Conservation (phyloP, 495 filamentous ascomycete species). For the Alectoria sarmentosa region DNA sequence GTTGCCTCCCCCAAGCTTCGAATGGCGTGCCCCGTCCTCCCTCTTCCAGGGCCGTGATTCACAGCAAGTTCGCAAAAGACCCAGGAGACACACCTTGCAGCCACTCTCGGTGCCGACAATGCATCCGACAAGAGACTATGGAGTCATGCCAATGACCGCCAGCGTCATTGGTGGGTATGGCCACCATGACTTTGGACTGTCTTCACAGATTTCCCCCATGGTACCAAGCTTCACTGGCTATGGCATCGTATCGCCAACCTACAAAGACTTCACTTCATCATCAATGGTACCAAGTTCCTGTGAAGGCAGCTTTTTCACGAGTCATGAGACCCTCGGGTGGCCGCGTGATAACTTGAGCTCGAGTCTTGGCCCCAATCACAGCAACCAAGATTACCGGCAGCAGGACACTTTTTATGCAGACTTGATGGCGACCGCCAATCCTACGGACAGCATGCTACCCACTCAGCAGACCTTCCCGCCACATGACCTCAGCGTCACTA, state of each 20-base stretch:
- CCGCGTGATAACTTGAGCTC: conserved; percentile 31
- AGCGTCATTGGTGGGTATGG: conserved; percentile 39
- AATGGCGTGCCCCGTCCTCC: conserved; percentile 20
- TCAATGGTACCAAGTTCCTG: conserved; percentile 16
- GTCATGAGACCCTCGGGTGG: conserved; percentile 22
- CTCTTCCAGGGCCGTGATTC: conserved; percentile 13
- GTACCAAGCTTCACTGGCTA: conserved; percentile 23
- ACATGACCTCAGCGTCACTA: conserved; percentile 20
- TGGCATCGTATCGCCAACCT: conserved; percentile 21
- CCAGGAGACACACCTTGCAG: conserved; percentile 30
- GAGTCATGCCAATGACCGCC: conserved; percentile 35
- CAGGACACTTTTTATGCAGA: conserved; percentile 24
- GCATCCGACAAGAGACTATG: conserved; percentile 32
- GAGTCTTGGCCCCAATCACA: conserved; percentile 32
- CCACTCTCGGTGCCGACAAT: conserved; percentile 35
- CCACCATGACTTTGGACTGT: conserved; percentile 39
- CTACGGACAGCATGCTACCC: conserved; percentile 21
- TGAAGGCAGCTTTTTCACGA: conserved; percentile 20
- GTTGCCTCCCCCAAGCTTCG: conserved; percentile 24
- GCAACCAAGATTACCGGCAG: conserved; percentile 29
- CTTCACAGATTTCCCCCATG: conserved; percentile 35
- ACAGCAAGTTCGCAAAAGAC: conserved; percentile 19
- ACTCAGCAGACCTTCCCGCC: conserved; percentile 16
- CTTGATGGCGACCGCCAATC: conserved; percentile 12
- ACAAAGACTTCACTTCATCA: conserved; percentile 18